Evolutionary conservation across 768 basidiomycete genomes (phyloP), one percentile per base, ranked within the genome.

Genomic region (Suillus placidus): DNA sequence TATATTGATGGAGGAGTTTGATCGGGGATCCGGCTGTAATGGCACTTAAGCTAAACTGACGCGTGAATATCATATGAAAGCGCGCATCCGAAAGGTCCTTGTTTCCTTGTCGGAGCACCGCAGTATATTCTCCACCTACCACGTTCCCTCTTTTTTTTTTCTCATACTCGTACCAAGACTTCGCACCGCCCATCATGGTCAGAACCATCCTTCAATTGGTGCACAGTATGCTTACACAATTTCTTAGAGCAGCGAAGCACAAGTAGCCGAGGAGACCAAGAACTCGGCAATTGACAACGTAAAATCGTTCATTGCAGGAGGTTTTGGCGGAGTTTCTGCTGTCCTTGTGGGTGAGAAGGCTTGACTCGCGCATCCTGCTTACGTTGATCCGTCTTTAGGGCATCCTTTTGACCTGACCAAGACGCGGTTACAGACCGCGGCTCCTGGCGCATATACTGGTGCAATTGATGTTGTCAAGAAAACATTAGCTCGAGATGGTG

Each of bases 341-440:
- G 96, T 97, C 16, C 84, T 97, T 32, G 95, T 97, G 67, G 95
- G 95, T 95, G 65, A 72, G 93, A 62, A 34, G 63, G 18, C 35
- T 13, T 32, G 34, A 18, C 38, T 60, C 13, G 40, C 30, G 13
- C 30, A 37, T 18, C 35, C 34, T 56, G 16, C 43, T 35, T 54
- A 65, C 26, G 16, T 68, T 71, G 63, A 72, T 49, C 30, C 45
- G 60, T 57, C 42, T 32, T 68, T 20, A 94, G 97, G 97, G 1
- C 97, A 99, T 74, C 97, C 97, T 10, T 99, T 99, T 76, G 97
- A 99, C 80, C 81, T 99, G 73, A 97, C 94, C 65, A 96, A 96
- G 81, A 95, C 93, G n/a, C 86, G 97, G 52, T 78, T 99, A 67
- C 97, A 99, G 79, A 99, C 97, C 6, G 97, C 97, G 12, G 70